A percentile compares a stretch with the other conserved stretches of the same genome.
Conservation (phyloP, 2,329 filamentous ascomycete genomes). For the Monilinia laxa region DNA sequence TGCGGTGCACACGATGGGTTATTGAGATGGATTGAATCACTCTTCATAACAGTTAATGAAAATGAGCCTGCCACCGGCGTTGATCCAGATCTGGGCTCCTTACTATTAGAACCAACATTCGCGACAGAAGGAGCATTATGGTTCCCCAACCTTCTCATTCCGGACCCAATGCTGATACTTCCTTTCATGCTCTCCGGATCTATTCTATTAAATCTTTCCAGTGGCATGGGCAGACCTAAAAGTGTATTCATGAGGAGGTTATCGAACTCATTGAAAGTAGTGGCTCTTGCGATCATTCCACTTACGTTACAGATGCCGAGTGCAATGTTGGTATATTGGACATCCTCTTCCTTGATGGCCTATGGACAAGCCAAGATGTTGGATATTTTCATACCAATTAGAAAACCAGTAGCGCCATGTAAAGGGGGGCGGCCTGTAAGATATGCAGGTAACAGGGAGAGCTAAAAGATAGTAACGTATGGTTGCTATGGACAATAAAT, state of each 20-base stretch:
- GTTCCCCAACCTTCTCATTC: conserved; percentile 56
- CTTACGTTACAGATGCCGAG: conserved; percentile 44
- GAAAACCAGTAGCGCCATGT: conserved; percentile 39
- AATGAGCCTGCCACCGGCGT: background rate
- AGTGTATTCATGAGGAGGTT: conserved; percentile 32
- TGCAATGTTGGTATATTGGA: conserved; percentile 52
- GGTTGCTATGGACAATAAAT: background rate
- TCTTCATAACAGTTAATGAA: conserved; percentile 15
- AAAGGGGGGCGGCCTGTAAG: conserved; percentile 21
- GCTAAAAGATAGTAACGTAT: background rate
- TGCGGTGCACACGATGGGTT: conserved; percentile 45
- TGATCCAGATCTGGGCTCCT: conserved; percentile 2
- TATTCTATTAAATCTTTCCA: conserved; percentile 49
- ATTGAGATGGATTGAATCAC: conserved; percentile 41
- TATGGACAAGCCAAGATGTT: conserved; percentile 44
- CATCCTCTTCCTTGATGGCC: conserved; percentile 46
- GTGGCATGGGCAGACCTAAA: conserved; percentile 24
- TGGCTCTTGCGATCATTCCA: conserved; percentile 45
- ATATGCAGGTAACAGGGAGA: conserved; percentile 9
- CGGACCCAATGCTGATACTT: conserved; percentile 52
- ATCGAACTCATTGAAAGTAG: conserved; percentile 40
- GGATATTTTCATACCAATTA: conserved; percentile 43
- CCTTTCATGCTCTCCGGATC: conserved; percentile 50
- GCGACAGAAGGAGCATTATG: conserved; percentile 58
- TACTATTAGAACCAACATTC: conserved; percentile 41